Percentiles rank a stretch among this genome's conserved stretches.
phyloP scores from a whole-genome alignment of 352 stramenopile species.

The Phytophthora foliorum region DNA sequence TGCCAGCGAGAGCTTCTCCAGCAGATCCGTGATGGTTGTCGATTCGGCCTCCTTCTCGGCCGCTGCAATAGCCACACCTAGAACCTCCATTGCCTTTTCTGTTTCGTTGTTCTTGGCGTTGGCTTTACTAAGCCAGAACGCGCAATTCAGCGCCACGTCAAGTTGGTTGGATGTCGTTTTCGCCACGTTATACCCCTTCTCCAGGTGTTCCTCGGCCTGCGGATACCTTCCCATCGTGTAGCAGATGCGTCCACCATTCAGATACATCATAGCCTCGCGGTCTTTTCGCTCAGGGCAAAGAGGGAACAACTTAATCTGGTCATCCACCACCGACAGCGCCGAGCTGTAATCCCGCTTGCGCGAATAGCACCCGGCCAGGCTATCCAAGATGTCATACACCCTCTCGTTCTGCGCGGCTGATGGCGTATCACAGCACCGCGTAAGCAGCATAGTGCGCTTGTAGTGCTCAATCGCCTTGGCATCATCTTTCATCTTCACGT shows the following conservation, averaged over 20 bases:
- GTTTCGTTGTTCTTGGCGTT: constrained; percentile 45
- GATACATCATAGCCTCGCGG: constrained; percentile 53
- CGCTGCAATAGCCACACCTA: constrained; percentile 36
- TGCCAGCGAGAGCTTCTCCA: constrained; percentile 58
- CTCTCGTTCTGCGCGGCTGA: constrained; percentile 54
- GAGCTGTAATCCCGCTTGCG: constrained; percentile 63
- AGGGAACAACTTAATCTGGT: constrained; percentile 59
- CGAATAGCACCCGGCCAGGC: constrained; percentile 61
- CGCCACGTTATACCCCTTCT: constrained; percentile 46
- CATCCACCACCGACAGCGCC: constrained; percentile 60
- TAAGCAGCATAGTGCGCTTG: constrained; percentile 57
- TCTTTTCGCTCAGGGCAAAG: constrained; percentile 53
- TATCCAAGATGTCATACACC: constrained; percentile 69
- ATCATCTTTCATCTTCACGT: constrained; percentile 63
- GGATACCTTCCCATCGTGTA: constrained; percentile 61
- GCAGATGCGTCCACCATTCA: constrained; percentile 70
- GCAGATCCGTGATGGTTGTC: constrained; percentile 42
- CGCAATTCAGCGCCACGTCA: constrained; percentile 53
- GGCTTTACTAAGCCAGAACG: constrained; percentile 65
- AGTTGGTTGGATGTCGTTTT: constrained; percentile 30
- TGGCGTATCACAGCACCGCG: constrained; percentile 37
- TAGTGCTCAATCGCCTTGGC: constrained; percentile 73
- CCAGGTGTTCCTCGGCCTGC: constrained; percentile 57
- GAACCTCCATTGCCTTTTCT: constrained; percentile 36
- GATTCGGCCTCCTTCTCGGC: constrained; percentile 31